Base-by-base conservation (phyloP, 805 yeast genomes). In the Myxozyma nipponensis region DNA sequence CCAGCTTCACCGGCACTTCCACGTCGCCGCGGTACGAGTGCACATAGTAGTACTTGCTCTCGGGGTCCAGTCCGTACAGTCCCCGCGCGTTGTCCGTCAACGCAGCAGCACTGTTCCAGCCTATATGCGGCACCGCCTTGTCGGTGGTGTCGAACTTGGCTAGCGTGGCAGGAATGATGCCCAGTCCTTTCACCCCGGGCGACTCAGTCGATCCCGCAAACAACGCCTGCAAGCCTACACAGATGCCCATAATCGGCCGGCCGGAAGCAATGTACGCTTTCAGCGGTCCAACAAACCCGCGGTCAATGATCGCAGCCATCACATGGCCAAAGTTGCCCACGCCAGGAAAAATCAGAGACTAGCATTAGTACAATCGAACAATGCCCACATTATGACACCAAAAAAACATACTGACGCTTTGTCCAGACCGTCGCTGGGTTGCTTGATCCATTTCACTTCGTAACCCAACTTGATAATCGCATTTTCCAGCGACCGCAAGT, bases 261-360 rank as follows among this genome's bases (percentile, higher is more conserved):
- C 96, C 96, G n/a, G 84, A 72, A 5, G 72, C 69, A 34, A 90
- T 81, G 62, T 87, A 89, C 40, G 76, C 67, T 46, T 69, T 71
- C 23, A 95, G 70, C 0, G 95, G 95, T 34, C 72, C 76, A 13
- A 75, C 79, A 53, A 91, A 80, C 0, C 82, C 78, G 50, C 84
- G 76, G 3, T 72, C 72, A 42, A 73, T 74, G 41, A 93, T 68
- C 60, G 84, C 81, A 46, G 78, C 79, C 54, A 90, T 89, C 66
- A 91, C 90, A 66, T 93, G 98, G 40, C 96, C 98, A 67, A 80
- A 95, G 66, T 89, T 91, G 10, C 99, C 99, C 17, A 93, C 99
- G 24, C 99, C 99, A 5, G 99, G 99, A 22, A 93, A 76, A 52
- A 93, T 76, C 54, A 93, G 72, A 61, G 73, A 74, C 48, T 54